Evolutionary conservation across 768 basidiomycete genomes (phyloP).

Genomic region (Agrocybe chaxingu): DNA sequence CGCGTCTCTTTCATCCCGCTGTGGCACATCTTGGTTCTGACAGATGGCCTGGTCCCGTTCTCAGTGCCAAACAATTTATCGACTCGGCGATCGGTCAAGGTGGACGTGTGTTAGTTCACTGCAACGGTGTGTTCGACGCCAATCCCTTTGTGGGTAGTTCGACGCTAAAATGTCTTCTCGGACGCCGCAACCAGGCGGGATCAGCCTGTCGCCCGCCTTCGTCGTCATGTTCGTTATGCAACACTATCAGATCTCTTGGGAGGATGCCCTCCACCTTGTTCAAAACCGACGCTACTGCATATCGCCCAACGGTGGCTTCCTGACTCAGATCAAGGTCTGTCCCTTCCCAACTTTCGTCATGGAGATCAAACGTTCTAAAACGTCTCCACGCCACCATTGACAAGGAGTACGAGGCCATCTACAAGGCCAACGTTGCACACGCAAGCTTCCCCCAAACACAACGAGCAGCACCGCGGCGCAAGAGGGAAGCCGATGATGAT

Average conservation of each 20-base stretch:
- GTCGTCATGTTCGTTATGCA: constrained; percentile 96
- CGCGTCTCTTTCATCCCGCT: not conserved
- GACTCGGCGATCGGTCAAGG: constrained; percentile 57
- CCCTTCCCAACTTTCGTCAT: not conserved
- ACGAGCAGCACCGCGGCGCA: constrained; percentile 52
- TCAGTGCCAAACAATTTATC: constrained; percentile 76
- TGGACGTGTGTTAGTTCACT: constrained; percentile 84
- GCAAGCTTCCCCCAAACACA: constrained; percentile 51
- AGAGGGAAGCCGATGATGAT: constrained; percentile 73
- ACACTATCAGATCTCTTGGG: constrained; percentile 75
- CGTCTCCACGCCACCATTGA: not conserved
- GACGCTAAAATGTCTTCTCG: too few relatives aligned
- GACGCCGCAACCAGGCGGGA: constrained; percentile 55
- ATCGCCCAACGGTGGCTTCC: constrained; percentile 87
- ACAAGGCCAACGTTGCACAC: constrained; percentile 72
- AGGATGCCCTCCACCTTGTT: constrained; percentile 84
- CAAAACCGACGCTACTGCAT: constrained; percentile 93
- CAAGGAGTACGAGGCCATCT: constrained; percentile 93
- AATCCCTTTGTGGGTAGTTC: too few relatives aligned
- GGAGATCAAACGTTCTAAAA: not conserved
- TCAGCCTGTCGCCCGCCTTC: constrained; percentile 83
- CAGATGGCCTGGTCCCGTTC: not conserved
- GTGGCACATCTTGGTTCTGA: not conserved
- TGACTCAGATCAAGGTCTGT: constrained; percentile 86
- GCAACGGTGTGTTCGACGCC: constrained; percentile 56